Base-by-base conservation (phyloP, 306 rosid genomes). In the Sicyos edulis region DNA sequence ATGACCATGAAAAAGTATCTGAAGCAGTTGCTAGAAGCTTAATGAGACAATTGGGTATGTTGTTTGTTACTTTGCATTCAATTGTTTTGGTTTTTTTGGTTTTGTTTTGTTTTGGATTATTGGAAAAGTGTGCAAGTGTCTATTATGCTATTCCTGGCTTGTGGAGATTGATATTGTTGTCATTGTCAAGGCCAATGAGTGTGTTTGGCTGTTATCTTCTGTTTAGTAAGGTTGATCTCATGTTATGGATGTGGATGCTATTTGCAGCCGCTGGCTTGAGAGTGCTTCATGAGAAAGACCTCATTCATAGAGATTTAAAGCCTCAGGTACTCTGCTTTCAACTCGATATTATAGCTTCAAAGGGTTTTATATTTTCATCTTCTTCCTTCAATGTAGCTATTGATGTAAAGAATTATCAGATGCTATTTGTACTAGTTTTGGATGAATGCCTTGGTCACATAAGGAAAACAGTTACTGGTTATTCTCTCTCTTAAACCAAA, bases 231-330 rank as follows among this genome's bases (percentile, higher is more conserved):
- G 15, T 72, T 78, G 22, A 60, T 79, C 62, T 67, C 63, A 74
- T 78, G 53, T 78, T 37, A 60, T 22, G 34, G 45, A 51, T 51
- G 5, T 73, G 75, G 70, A 21, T 75, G 79, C 74, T 71, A 63
- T 83, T 71, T 83, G 79, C 87, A 95, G 97, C 95, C 56, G 75
- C 83, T 15, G 99, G 99, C 65, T 76, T 91, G 86, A 87, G 84
- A 80, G 88, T 89, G 52, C 99, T 91, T 80, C 97, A 95, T 78
- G 95, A 87, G 76, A 86, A 89, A 72, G 85, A 89, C 73, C 96
- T 95, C 77, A 95, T 95, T 78, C 99, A 95, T 76, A 84, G 99
- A 72, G 99, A 95, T 89, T 84, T 95, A 52, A 95, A 95, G 74
- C 99, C 99, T 11, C 97, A 89, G 99, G 99, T 93, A 83, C 60